Evolutionary conservation across 495 filamentous ascomycete species (phyloP), one percentile per base, ranked within the genome.

Genomic region (Penicillium pulvis): DNA sequence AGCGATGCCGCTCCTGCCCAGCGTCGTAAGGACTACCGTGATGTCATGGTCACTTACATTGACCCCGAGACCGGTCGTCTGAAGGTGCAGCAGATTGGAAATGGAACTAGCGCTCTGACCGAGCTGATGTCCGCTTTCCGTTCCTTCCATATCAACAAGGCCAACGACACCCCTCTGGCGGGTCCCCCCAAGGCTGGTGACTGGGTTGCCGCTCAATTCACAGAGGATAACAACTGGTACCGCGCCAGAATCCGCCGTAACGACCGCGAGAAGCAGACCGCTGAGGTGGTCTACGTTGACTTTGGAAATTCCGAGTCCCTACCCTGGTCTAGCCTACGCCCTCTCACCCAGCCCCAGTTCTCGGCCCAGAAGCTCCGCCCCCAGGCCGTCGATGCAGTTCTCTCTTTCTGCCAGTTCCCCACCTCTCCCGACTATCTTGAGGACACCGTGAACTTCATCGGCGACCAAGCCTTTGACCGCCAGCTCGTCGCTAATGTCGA

Each of bases 271-370:
- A 87, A 87, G 61, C 88, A 95, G 79, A 85, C 88, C 60, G 89
- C 92, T 11, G 93, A 98, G 73, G 86, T 99, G 6, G 71, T 93
- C 14, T 99, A 97, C 76, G 85, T 98, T 60, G 95, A 99, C 75
- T 99, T 93, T 72, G 95, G 95, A 58, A 98, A 99, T 81, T 87
- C 85, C 20, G 95, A 98, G 77, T 84, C 84, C 65, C 76, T 93
- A 36, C 86, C 92, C 3, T 98, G 92, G 91, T 84, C 85, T 10
- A 78, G 79, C 46, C 85, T 99, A 24, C 88, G 94, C 23, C 84
- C 93, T 28, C 81, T 98, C 30, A 81, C 81, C 49, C 85, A 90
- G 65, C 73, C 87, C 6, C 88, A 93, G 68, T 98, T 97, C 81
- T 81, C 80, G 12, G 73, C 81, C 16, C 84, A 89, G 71, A 91